Percentiles rank a stretch among this genome's conserved stretches.
phyloP scores from a whole-genome alignment of 2,329 filamentous ascomycete species.

The Sporothrix globosa region DNA sequence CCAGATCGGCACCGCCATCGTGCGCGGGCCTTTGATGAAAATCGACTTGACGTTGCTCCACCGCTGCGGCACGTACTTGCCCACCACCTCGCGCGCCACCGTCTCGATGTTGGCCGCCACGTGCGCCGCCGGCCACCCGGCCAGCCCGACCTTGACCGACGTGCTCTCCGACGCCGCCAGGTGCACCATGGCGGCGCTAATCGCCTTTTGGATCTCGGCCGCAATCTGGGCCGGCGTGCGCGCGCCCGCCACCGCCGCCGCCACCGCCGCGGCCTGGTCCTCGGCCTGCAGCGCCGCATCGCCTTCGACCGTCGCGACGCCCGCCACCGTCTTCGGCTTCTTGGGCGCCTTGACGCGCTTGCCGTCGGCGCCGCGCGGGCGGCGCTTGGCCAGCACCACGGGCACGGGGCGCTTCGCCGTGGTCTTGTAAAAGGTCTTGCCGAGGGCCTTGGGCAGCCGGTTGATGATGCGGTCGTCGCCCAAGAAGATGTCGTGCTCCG shows the following conservation, averaged over 20 bases:
- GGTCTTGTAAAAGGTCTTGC: conserved; percentile 89
- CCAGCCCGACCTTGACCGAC: conserved; percentile 76
- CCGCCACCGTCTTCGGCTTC: conserved; percentile 53
- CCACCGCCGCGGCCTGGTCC: conserved; percentile 72
- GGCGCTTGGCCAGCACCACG: conserved; percentile 66
- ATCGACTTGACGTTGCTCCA: conserved; percentile 85
- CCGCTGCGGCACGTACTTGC: conserved; percentile 80
- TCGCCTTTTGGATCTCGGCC: conserved; percentile 76
- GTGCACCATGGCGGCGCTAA: conserved; percentile 77
- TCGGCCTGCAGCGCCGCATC: conserved; percentile 82
- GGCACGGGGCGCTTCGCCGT: conserved; percentile 86
- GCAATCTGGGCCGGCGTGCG: conserved; percentile 69
- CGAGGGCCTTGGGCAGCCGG: conserved; percentile 73
- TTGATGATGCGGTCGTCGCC: conserved; percentile 85
- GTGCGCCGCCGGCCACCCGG: conserved; percentile 73
- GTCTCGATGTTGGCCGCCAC: conserved; percentile 79
- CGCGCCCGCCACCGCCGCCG: conserved; percentile 43
- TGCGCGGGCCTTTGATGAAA: conserved; percentile 89
- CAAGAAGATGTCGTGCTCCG: conserved; percentile 91
- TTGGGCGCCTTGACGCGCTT: conserved; percentile 57
- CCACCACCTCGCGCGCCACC: conserved; percentile 69
- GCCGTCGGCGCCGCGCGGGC: conserved; percentile 63
- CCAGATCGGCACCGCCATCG: conserved; percentile 91
- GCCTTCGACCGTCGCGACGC: conserved; percentile 59
- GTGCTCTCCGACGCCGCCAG: conserved; percentile 79